Evolutionary conservation across 2,329 filamentous ascomycete genomes (phyloP), one percentile per base, ranked within the genome.

Genomic region (Trichophyton mentagrophytes): DNA sequence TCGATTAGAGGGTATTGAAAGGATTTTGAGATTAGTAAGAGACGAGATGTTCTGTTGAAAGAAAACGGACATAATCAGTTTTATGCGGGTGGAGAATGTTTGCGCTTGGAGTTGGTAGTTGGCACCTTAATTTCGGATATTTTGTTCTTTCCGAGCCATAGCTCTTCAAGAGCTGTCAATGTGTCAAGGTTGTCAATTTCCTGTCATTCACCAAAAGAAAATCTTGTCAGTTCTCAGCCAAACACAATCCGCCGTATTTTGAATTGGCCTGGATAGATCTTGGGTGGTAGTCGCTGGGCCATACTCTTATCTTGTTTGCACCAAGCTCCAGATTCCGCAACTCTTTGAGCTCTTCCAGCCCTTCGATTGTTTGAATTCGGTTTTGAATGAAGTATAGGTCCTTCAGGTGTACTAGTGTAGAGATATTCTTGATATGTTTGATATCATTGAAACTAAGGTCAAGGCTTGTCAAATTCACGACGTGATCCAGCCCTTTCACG

Each of bases 391-490:
- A 88, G 73, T 88, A 99, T 2, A 99, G 72, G 66, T 97, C 90
- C 64, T 81, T 87, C 61, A 97, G 81, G 60, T 90, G 81, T 22
- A 78, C 86, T 62, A 99, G 77, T 68, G 92, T 87, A 62, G 82
- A 81, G 65, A 97, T 78, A 68, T 92, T 85, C 75, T 95, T 96
- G 78, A 99, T 95, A 75, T 96, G 91, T 73, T 96, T 96, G 78
- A 99, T 92, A 79, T 97, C 97, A 79, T 99, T 99, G 82, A 96
- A 99, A 73, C 89, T 95, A 58, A 99, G 80, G 72, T 99, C 93
- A 60, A 99, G 83, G 61, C 79, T 87, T 4, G 82, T 89, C 60
- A 99, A 82, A 63, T 88, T 80, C 11, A 80, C 83, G 61, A 96
- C 83, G 53, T 84, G 79, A 60, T 96, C 90, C 53, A 99, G 81